Evolutionary conservation across 75 land plant genomes (phyloP).

Genomic region (Azolla pinnata): DNA sequence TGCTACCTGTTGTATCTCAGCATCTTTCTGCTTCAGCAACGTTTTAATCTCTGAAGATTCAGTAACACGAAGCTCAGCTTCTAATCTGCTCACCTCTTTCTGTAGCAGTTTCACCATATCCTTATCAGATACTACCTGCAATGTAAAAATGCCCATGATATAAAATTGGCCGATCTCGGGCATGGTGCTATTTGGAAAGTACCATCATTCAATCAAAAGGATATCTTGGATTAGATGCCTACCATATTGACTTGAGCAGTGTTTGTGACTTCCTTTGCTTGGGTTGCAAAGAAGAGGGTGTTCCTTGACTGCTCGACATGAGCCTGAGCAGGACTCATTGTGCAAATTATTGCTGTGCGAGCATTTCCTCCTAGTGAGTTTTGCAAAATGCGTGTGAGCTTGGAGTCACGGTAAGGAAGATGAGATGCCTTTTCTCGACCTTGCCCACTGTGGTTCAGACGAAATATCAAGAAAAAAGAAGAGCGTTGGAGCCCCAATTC

Average conservation of each 20-base stretch:
- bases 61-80: slow-evolving; percentile 49
- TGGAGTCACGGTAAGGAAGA: slow-evolving; percentile 90
- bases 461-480: no score
- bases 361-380: slow-evolving; percentile 93
- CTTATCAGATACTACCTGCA: slow-evolving; percentile 69
- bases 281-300: slow-evolving; percentile 84
- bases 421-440: slow-evolving; percentile 76
- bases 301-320: slow-evolving; percentile 94
- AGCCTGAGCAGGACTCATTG: slow-evolving; percentile 88
- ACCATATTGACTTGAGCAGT: slow-evolving; percentile 92
- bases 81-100: slow-evolving; percentile 84
- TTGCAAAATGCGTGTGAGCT: slow-evolving; percentile 88
- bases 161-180: no score
- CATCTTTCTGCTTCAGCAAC: slow-evolving; percentile 61
- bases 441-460: slow-evolving; percentile 44
- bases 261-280: slow-evolving; percentile 92
- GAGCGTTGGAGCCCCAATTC: no score
- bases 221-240: slow-evolving; percentile 10
- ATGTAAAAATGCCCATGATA: no score
- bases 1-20: slow-evolving; percentile 67
- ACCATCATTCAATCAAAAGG: slow-evolving; percentile 1
- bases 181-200: neutral
- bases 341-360: slow-evolving; percentile 95
- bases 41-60: slow-evolving; percentile 24
- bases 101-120: slow-evolving; percentile 89